Base-by-base conservation (phyloP, 140 eudicot species). In the Cichorium intybus region DNA sequence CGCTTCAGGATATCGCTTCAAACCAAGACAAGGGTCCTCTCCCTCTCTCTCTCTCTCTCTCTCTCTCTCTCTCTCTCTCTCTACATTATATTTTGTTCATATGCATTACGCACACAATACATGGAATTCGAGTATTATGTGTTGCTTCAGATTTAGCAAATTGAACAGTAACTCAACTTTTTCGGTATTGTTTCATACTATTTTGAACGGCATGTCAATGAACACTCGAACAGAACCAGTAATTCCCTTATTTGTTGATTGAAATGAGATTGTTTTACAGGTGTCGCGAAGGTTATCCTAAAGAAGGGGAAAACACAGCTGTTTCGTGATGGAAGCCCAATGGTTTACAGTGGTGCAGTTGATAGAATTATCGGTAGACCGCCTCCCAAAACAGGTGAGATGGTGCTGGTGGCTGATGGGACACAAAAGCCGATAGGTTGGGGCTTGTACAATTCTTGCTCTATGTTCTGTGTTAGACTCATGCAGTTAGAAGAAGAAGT, bases 291-390 rank as follows among this genome's bases (percentile, higher is more conserved):
- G 88, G 95, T 93, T 56, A 83, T 93, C 54, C 69, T 93, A 26
- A 93, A 93, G 69, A 88, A 85, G 81, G 96, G 96, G 45, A 93
- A 93, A 66, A 79, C 95, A 7, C 99, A 83, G 41, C 83, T 93
- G n/a, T 93, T 93, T 58, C 86, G 59, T 53, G 87, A 88, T 76
- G 95, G 97, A 53, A 85, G 96, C 64, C 97, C 99, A 16, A 93
- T 88, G 96, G 97, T 93, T 60, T 93, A 83, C 62, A 88, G 90
- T 14, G 95, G 99, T 53, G 97, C 99, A 20, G 88, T 93, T 62
- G 99, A 88, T 66, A 81, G 99, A 33, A 85, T 93, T 22, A 78
- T 93, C 17, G 97, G 97, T 37, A 83, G 85, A 62, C 99, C 99
- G 14, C 96, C 95, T 0, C 99, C 99, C 15, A 79, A 74, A 68